Evolutionary conservation across 345 rosid species (phyloP), one percentile per base, ranked within the genome.

Genomic region (Triadica sebifera): DNA sequence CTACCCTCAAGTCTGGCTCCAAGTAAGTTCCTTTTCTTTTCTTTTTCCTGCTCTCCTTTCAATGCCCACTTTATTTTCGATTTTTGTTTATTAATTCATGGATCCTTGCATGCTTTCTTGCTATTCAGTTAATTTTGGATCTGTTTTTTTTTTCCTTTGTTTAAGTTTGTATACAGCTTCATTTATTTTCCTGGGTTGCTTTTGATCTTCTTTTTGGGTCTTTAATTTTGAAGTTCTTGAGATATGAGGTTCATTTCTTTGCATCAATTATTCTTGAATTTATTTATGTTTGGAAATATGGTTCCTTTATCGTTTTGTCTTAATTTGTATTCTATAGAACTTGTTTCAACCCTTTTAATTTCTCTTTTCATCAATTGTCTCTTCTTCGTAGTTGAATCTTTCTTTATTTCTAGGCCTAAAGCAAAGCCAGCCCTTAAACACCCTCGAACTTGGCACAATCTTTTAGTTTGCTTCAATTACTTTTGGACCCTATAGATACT

Each of bases 1-100:
- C 97, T 11, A 87, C 96, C 19, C 85, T 91, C 67, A 85, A 85
- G 70, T 83, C 96, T 58, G 82, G 85, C 51, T 47, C 91, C 72
- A 89, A 83, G 97, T 91, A 17, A 61, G 88, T 81, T 12, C 62
- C 53, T 70, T 22, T 53, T 65, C 25, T 24, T 17, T 56, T 65
- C 55, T 45, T 50, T 55, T 46, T n/a, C 69, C 24, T 43, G 50
- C 22, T 29, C 19, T 56, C 16, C 19, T 8, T 62, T 25, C 11
- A 5, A 22, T 55, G 50, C 73, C 51, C 34, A 39, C 41, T 65
- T 20, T 9, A 12, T 65, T 52, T 73, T 17, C 12, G 6, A 19
- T 39, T 66, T 39, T 53, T 79, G 55, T 3, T 38, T 19, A 58
- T 22, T 12, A 22, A 8, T 8, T 1, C 15, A 22, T 58, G 37